A percentile compares a stretch with the other conserved stretches of the same genome.
phyloP scores from a whole-genome alignment of 768 basidiomycete species.

The Leccinum sublutescens region DNA sequence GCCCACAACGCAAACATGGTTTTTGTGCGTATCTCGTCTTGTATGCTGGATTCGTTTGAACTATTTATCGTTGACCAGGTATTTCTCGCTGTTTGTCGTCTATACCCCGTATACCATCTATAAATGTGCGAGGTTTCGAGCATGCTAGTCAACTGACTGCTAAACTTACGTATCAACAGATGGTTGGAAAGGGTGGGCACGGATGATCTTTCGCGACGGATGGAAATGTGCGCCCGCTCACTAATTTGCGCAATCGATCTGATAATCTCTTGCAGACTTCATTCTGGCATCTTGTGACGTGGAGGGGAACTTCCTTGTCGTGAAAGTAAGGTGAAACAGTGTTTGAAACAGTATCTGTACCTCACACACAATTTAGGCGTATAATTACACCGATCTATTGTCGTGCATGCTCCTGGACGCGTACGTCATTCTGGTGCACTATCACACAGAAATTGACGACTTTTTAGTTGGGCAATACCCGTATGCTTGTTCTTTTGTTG shows the following conservation, averaged over 20 bases:
- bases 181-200: slow-evolving; percentile 82
- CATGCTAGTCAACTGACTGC: not conserved
- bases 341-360: not conserved
- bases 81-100: slow-evolving; percentile 68
- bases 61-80: slow-evolving; percentile 41
- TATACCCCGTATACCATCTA: slow-evolving; percentile 93
- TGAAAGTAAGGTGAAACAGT: slow-evolving; percentile 47
- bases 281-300: slow-evolving; percentile 80
- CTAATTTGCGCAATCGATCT: not conserved
- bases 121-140: slow-evolving; percentile 52
- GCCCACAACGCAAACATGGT: slow-evolving; percentile 81
- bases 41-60: not conserved
- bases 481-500: slow-evolving; percentile 82
- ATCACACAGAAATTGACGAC: not conserved
- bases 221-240: slow-evolving; percentile 71
- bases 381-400: slow-evolving; percentile 81
- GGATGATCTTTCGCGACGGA: slow-evolving; percentile 68
- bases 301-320: slow-evolving; percentile 84
- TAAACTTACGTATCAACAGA: slow-evolving; percentile 41
- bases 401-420: slow-evolving; percentile 94
- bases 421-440: slow-evolving; percentile 38
- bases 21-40: slow-evolving; percentile 54
- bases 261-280: slow-evolving; percentile 49
- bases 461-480: slow-evolving; percentile 81
- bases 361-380: slow-evolving; percentile 47